These are phyloP conservation scores for Mortierella sp. DNA, from an alignment of 371 early-diverging fungal species.

Conservation along the genomic window DNA sequence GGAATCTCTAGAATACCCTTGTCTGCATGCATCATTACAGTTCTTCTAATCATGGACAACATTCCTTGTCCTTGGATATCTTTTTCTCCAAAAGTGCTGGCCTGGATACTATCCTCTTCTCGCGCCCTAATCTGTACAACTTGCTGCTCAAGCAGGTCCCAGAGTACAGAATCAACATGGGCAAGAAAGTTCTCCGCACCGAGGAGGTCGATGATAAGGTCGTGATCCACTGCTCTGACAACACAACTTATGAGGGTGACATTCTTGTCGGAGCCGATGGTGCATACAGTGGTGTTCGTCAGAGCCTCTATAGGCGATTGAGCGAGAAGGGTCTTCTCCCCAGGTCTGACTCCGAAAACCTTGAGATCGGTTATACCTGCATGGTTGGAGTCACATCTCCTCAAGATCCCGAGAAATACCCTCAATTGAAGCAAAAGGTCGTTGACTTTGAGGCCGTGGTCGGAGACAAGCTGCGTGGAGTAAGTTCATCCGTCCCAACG, in stretches of 20 bases:
- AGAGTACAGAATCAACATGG: constrained; percentile 6
- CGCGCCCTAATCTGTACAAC: constrained; percentile 15
- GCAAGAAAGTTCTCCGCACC: constrained; percentile 6
- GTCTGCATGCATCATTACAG: background rate
- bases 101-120: constrained; percentile 1
- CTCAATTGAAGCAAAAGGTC: background rate
- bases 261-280: constrained; percentile 37
- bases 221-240: constrained; percentile 11
- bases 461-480: background rate
- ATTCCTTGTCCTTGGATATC: background rate
- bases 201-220: constrained; percentile 10
- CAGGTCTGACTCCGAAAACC: constrained; percentile 7
- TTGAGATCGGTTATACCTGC: constrained; percentile 1
- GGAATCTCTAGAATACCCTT: background rate
- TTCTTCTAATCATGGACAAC: background rate
- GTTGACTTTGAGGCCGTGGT: constrained; percentile 2
- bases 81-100: constrained; percentile 1
- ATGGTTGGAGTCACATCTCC: constrained; percentile 12
- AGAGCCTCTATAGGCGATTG: constrained; percentile 8
- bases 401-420: constrained; percentile 14
- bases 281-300: constrained; percentile 25
- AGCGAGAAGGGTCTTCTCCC: background rate
- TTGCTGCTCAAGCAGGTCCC: constrained; percentile 10
- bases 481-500: background rate
- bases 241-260: constrained; percentile 7